Evolutionary conservation across 306 rosid genomes (phyloP).

Genomic region (Corylus heterophylla): DNA sequence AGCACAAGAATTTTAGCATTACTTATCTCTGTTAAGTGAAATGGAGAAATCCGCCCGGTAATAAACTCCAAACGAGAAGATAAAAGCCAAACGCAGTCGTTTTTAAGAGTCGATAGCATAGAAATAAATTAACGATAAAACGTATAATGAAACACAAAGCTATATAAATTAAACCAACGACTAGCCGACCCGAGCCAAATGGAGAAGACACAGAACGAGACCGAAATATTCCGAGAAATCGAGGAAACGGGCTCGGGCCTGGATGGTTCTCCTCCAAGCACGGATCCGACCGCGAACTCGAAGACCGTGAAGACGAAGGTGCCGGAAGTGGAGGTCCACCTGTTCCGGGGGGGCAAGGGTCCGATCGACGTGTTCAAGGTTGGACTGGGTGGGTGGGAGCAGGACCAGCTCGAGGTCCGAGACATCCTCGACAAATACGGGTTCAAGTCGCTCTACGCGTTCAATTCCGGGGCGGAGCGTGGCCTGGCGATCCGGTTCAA

Average conservation of each 20-base stretch:
- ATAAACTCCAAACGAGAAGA: no score
- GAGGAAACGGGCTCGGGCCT: slow-evolving; percentile 26
- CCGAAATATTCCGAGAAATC: slow-evolving; percentile 27
- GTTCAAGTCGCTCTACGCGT: slow-evolving; percentile 68
- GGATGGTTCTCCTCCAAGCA: background rate
- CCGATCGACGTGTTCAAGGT: slow-evolving; percentile 69
- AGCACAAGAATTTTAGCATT: no score
- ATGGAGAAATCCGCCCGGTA: no score
- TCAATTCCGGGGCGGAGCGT: slow-evolving; percentile 56
- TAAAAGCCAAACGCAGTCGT: no score
- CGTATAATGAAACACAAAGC: no score
- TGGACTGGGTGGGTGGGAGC: slow-evolving; percentile 83
- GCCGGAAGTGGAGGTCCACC: slow-evolving; percentile 61
- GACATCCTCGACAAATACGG: slow-evolving; percentile 71
- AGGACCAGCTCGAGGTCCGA: slow-evolving; percentile 76
- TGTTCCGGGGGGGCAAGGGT: slow-evolving; percentile 73
- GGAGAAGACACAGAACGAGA: slow-evolving; percentile 14
- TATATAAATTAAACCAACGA: no score
- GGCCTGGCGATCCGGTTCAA: slow-evolving; percentile 73
- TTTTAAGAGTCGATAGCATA: no score
- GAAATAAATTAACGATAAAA: no score
- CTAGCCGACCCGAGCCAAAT: background rate
- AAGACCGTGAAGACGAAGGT: slow-evolving; percentile 42
- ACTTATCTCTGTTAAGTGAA: no score
- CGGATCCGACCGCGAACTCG: background rate